Base-by-base conservation (phyloP, 805 yeast genomes). In the Candida corydali region DNA sequence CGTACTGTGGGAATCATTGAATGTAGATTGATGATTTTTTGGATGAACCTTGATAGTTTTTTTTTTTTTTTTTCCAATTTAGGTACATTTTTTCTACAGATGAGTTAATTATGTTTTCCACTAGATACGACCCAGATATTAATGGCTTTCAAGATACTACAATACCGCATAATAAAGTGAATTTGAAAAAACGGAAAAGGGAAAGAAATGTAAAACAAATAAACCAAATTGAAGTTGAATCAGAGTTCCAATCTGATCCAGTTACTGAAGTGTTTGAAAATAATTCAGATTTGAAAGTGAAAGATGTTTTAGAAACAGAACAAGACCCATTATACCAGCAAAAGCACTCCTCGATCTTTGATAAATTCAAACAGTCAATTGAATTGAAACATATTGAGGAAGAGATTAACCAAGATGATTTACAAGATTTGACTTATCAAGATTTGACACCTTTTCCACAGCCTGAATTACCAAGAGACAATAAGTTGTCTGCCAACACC, bases 361-460 rank as follows among this genome's bases (percentile, higher is more conserved):
- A 70, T 12, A 69, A 83, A 50, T 81, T 80, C 55, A 64, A 65
- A n/a, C 40, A 39, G 14, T 37, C 48, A 10, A 49, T 57, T 47
- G 52, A 48, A 16, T 29, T 17, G 12, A 8, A 39, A 9, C 51
- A 45, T 12, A 39, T 29, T n/a, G 50, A 34, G 3, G 49, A 41
- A n/a, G 47, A 46, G 15, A 41, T 39, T 2, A 53, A 44, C 9
- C 45, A 39, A n/a, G 49, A 39, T 8, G 49, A 43, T 17, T 6
- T 16, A 3, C 55, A 52, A 14, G 41, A 40, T 8, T 41, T 45
- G 2, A 54, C 50, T 17, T 34, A 33, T 10, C 58, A 58, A 33
- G 61, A 53, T 29, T 49, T 91, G 27, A 80, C 73, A 5, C 94
- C 96, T 14, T 62, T 91, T 28, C 97, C 98, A 1, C 96, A 87